phyloP scores from a whole-genome alignment of 805 yeast genomes.

The Lipomyces kockii region DNA sequence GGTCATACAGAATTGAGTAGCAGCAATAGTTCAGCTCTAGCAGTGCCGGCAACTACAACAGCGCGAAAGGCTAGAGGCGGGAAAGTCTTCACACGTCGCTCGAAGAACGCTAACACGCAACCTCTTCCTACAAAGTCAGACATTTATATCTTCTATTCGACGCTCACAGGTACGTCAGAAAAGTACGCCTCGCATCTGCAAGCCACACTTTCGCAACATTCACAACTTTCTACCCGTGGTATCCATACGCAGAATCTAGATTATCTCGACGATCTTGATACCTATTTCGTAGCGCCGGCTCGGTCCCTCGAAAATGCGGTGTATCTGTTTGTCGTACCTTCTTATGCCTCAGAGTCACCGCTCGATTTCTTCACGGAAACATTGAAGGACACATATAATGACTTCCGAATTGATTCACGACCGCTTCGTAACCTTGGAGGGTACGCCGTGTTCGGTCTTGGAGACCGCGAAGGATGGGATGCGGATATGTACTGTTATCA shows the following conservation, averaged over 20 bases:
- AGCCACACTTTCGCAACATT: slow-evolving; percentile 45
- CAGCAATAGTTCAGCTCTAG: background rate
- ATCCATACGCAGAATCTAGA: slow-evolving; percentile 69
- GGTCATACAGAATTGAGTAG: background rate
- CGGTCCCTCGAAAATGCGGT: slow-evolving; percentile 45
- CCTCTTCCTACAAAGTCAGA: slow-evolving; percentile 14
- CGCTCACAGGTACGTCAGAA: slow-evolving; percentile 82
- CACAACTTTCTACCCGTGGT: slow-evolving; percentile 37
- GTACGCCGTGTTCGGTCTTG: slow-evolving; percentile 83
- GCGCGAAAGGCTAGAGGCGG: slow-evolving; percentile 16
- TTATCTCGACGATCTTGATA: slow-evolving; percentile 82
- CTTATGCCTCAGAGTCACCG: slow-evolving; percentile 92
- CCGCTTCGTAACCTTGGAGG: slow-evolving; percentile 75
- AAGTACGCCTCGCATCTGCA: slow-evolving; percentile 63
- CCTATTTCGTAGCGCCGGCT: slow-evolving; percentile 72
- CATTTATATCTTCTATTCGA: slow-evolving; percentile 70
- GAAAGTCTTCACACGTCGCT: slow-evolving; percentile 25
- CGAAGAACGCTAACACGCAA: slow-evolving; percentile 4
- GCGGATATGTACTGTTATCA: slow-evolving; percentile 81
- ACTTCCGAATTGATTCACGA: slow-evolving; percentile 81
- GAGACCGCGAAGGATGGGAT: slow-evolving; percentile 86
- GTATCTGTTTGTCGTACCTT: slow-evolving; percentile 79
- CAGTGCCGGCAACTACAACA: background rate
- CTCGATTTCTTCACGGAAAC: slow-evolving; percentile 84
- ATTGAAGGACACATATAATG: slow-evolving; percentile 77